Evolutionary conservation across 768 basidiomycete genomes (phyloP), one percentile per base, ranked within the genome.

Genomic region (Mycena haematopus): DNA sequence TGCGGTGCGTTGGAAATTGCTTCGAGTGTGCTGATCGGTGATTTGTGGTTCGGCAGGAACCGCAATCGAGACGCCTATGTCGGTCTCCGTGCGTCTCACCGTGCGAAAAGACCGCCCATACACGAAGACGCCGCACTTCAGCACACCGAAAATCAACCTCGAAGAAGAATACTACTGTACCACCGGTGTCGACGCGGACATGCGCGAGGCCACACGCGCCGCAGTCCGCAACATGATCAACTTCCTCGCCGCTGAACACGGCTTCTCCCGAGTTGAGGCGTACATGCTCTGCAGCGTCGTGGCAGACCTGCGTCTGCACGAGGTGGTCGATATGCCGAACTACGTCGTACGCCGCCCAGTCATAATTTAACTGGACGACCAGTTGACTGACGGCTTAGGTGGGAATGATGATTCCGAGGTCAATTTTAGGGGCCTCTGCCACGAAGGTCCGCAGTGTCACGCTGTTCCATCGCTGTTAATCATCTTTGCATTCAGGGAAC

Each of bases 241-340:
- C 9, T 84, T 80, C 65, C 72, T 88, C 15, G 71, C 68, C n/a
- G 73, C 69, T 0, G 80, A 84, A 58, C 77, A 80, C 60, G 75
- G 75, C 21, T 66, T 87, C 50, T 67, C 68, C 35, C 71, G 78
- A n/a, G 77, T 78, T 6, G 84, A 82, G 3, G 85, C 85, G 42
- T 88, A 88, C 62, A 85, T 87, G 75, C 75, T 87, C 0, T 86
- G 85, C 66, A 86, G 86, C 65, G 82, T 87, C 51, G 84, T 80
- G 0, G 86, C 80, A 2, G 86, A 88, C 69, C 69, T 88, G 62
- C 75, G 80, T 60, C 78, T 88, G 76, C 87, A 86, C 63, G 87
- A 88, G 74, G 86, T 87, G 74, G 87, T 87, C 38, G 86, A 86
- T 63, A 86, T 87, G 86, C 86, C 86, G 13, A 87, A 86, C 63